Base-by-base conservation (phyloP, 2,329 filamentous ascomycete genomes). In the Penicillium frequentans region DNA sequence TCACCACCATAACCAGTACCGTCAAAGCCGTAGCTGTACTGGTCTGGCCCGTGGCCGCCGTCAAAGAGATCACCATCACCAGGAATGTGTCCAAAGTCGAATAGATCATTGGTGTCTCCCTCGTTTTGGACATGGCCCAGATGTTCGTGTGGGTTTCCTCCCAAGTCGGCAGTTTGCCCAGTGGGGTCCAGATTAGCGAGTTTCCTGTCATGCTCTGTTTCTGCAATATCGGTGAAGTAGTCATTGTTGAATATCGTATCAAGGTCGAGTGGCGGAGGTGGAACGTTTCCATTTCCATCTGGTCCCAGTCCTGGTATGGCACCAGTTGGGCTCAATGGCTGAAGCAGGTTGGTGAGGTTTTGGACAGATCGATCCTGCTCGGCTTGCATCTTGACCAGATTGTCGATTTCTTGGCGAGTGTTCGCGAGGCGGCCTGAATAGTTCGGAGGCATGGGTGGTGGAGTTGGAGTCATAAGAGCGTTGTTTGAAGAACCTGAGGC, bases 271-370 rank as follows among this genome's bases (percentile, higher is more conserved):
- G 75, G 71, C 1, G 77, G 75, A 26, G 76, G 76, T 5, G 73
- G 74, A 2, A 81, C 70, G 35, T 66, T 73, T 14, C 71, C 71
- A 29, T 67, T 73, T 11, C 71, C 71, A 33, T 69, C 71, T 49
- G 76, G 75, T 37, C 77, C 74, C 33, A 95, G 73, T 5, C 90
- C 90, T 1, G 91, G 90, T 35, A 96, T 90, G 16, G 84, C 83
- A 5, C 91, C 91, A 0, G 86, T 90, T 0, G 92, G 92, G 67
- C 88, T 93, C 13, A 96, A 81, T 0, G 92, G 92, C 7, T 90
- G 87, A 8, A 97, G 82, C 16, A 91, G 78, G 54, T 85, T 86
- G 51, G 86, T 86, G 10, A 97, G 80, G 56, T 90, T 86, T 59
- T 90, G 85, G 1, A 97, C 89, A 49, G 90, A 89, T 48, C 83